Base-by-base conservation (phyloP, 306 rosid species). In the Pyrus communis region DNA sequence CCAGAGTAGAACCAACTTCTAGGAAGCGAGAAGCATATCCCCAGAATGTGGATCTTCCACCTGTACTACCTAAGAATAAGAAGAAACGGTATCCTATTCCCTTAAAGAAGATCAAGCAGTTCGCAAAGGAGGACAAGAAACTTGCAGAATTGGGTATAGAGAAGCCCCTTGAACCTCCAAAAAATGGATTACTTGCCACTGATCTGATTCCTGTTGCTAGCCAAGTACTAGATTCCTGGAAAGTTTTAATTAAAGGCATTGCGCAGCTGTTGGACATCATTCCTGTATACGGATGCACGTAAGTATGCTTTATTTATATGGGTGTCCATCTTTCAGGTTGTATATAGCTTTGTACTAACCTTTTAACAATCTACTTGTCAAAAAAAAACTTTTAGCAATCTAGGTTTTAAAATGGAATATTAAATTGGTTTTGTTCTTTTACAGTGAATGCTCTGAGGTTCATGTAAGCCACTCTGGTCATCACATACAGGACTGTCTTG, bases 391-490 rank as follows among this genome's bases (percentile, higher is more conserved):
- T 25, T 69, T 21, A 23, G 71, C 40, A 55, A 23, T 8, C 4
- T 75, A 10, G 9, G 68, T 75, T 62, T 25, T 21, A 57, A 51
- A 30, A 4, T 30, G 30, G 45, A 38, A 31, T 27, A 27, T 49
- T 49, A 58, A 77, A 46, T 72, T 59, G 78, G 54, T 76, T 81
- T 15, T 19, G 35, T 79, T 77, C 82, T 74, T 82, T 66, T 89
- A 85, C 86, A 92, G 97, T 72, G 96, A 95, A 82, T 95, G 98
- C 88, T 89, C 97, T 23, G 98, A 95, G 87, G 92, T 95, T 78
- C 93, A 92, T 80, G 96, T 92, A 69, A 93, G 89, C 55, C 81
- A 64, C 59, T 73, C 85, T 30, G 97, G 91, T 65, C 98, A 92
- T 87, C 77, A 19, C 74, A 89, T 95, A 76, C 88, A 87, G 79